Evolutionary conservation across 2,329 filamentous ascomycete species (phyloP).

Genomic region (Lecanicillium sp.): DNA sequence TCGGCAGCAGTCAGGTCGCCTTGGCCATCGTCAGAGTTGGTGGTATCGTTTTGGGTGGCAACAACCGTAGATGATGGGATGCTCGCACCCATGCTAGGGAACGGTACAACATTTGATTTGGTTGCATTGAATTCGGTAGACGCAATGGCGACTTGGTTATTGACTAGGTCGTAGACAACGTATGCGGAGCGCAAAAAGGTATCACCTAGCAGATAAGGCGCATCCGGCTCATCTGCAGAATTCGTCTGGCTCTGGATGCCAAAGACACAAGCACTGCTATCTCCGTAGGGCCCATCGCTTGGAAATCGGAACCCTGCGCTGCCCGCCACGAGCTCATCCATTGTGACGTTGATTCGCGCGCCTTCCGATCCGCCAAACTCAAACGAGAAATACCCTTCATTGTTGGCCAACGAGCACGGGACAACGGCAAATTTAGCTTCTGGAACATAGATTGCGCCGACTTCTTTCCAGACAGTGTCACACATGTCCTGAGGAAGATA

Average conservation of each 20-base stretch:
- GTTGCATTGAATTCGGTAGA: constrained; percentile 48
- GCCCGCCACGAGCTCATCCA: constrained; percentile 49
- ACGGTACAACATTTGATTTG: constrained; percentile 38
- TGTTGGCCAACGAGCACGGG: constrained; percentile 38
- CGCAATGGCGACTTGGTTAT: constrained; percentile 48
- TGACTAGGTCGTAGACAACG: constrained; percentile 50
- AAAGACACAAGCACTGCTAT: constrained; percentile 41
- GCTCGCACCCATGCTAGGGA: constrained; percentile 36
- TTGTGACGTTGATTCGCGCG: constrained; percentile 40
- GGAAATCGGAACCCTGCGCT: constrained; percentile 25
- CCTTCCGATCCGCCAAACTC: constrained; percentile 40
- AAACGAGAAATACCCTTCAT: constrained; percentile 43
- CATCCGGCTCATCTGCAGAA: neutral
- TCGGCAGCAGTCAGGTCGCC: constrained; percentile 19
- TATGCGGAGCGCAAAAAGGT: constrained; percentile 53
- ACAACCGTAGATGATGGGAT: constrained; percentile 43
- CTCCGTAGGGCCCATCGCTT: constrained; percentile 29
- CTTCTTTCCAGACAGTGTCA: constrained; percentile 42
- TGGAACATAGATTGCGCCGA: constrained; percentile 39
- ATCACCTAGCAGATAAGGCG: constrained; percentile 43
- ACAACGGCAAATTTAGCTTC: constrained; percentile 33
- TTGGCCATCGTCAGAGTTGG: constrained; percentile 11
- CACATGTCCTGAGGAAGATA: constrained; percentile 59
- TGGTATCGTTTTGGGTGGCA: constrained; percentile 27
- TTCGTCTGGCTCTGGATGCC: constrained; percentile 44